Base-by-base conservation (phyloP, 768 basidiomycete genomes). In the Russula dissimulans region DNA sequence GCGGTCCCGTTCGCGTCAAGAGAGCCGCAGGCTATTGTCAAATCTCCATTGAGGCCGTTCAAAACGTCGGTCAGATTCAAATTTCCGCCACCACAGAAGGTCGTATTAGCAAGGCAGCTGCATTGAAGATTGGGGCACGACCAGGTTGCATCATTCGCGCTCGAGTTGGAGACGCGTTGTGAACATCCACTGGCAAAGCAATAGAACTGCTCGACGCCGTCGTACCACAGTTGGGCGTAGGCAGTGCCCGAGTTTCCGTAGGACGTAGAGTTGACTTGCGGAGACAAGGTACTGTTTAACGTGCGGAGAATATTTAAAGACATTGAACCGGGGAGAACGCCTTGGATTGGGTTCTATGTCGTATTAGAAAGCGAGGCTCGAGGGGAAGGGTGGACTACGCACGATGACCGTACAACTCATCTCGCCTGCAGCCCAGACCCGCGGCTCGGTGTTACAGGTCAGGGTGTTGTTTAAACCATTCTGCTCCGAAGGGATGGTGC, bases 131-230 rank as follows among this genome's bases (percentile, higher is more conserved):
- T 80, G 47, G 82, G 76, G 65, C 95, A 97, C 17, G 74, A 75
- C 86, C 87, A 97, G 53, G 79, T 75, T 3, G 79, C 75, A 45
- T 76, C 74, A 1, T 74, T 76, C 51, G 72, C 71, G 17, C 64
- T 69, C 51, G 72, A 71, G 17, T 64, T 69, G 4, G 72, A 59
- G 22, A 81, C 70, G 15, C 75, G 73, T 71, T 95, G 92, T 0
- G 69, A 72, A 74, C 95, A 97, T 6, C 78, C 75, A 63, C 82
- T 75, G 0, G 91, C 91, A 10, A 73, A 61, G 70, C 95, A 97
- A 70, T 81, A 89, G 74, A 97, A 97, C 68, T 97, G 92, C 68
- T 94, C 90, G 36, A 85, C 81, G 10, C 88, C 85, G n/a, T 77
- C 77, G 70, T 91, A 92, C 71, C 86, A 84, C 5, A 92, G 74